Evolutionary conservation across 2,329 filamentous ascomycete genomes (phyloP).

Genomic region (Colletotrichum ledebouriae): DNA sequence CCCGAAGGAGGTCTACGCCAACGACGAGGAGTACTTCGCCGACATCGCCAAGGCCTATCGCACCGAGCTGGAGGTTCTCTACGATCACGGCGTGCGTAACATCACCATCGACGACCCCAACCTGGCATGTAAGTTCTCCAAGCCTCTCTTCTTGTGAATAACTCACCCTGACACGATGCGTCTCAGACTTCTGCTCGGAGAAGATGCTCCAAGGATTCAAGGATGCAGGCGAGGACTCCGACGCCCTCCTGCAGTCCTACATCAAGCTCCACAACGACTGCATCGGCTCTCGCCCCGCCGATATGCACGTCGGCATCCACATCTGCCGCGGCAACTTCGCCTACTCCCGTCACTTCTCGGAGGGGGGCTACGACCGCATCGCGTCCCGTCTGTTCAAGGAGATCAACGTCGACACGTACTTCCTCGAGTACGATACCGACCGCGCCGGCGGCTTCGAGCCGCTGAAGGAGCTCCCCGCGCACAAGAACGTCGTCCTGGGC

Average conservation of each 20-base stretch:
- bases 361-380: constrained; percentile 74
- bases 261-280: constrained; percentile 81
- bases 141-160: no score
- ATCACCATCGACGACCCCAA: constrained; percentile 75
- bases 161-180: background rate
- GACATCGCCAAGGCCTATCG: constrained; percentile 70
- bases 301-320: constrained; percentile 80
- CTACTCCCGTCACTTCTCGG: constrained; percentile 72
- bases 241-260: constrained; percentile 77
- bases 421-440: constrained; percentile 71
- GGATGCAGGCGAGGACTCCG: constrained; percentile 39
- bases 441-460: constrained; percentile 74
- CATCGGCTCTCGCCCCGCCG: constrained; percentile 70
- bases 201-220: constrained; percentile 51
- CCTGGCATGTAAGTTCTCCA: constrained; percentile 55
- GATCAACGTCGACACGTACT: constrained; percentile 72
- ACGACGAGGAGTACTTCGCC: constrained; percentile 69
- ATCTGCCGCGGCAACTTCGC: constrained; percentile 74
- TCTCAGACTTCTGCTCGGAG: constrained; percentile 73
- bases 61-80: constrained; percentile 66
- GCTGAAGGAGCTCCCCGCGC: constrained; percentile 67
- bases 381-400: constrained; percentile 71
- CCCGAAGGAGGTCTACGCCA: constrained; percentile 67
- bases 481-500: constrained; percentile 74
- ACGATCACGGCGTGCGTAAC: constrained; percentile 67